Conservation (phyloP, 108 stramenopile species). For the Conticribra guillardii region DNA sequence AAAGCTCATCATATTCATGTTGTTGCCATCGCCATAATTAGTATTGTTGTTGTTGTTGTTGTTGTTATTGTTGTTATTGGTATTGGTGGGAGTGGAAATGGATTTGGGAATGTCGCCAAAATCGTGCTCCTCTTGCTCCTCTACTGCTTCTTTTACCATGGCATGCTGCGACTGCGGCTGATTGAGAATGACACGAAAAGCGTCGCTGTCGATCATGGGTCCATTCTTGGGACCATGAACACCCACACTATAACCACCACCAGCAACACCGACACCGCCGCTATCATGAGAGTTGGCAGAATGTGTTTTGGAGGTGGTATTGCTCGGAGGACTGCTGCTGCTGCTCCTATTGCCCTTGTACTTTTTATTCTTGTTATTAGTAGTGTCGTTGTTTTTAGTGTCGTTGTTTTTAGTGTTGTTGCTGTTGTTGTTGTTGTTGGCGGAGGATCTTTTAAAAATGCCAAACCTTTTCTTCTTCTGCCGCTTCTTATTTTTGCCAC, state of each 20-base stretch:
- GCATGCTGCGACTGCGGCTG: not conserved
- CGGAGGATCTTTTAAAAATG: not conserved
- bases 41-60: slow-evolving; percentile 4
- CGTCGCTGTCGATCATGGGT: no score
- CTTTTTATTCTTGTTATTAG: not conserved
- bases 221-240: not conserved
- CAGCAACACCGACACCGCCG: not conserved
- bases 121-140: slow-evolving; percentile 3
- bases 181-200: not conserved
- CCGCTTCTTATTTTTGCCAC: no score
- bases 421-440: not conserved
- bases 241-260: not conserved
- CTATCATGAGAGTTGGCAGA: not conserved
- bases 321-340: slow-evolving; percentile 5
- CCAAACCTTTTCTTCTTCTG: not conserved
- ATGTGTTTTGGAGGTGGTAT: not conserved
- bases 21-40: not conserved
- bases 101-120: slow-evolving; percentile 39
- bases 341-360: not conserved
- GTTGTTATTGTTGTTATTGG: not conserved
- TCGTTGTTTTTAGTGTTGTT: not conserved
- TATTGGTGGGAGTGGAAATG: slow-evolving; percentile 29
- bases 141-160: not conserved
- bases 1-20: not conserved
- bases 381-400: not conserved